Evolutionary conservation across 495 filamentous ascomycete species (phyloP), one percentile per base, ranked within the genome.

Genomic region (Aspergillus olivimuriae): DNA sequence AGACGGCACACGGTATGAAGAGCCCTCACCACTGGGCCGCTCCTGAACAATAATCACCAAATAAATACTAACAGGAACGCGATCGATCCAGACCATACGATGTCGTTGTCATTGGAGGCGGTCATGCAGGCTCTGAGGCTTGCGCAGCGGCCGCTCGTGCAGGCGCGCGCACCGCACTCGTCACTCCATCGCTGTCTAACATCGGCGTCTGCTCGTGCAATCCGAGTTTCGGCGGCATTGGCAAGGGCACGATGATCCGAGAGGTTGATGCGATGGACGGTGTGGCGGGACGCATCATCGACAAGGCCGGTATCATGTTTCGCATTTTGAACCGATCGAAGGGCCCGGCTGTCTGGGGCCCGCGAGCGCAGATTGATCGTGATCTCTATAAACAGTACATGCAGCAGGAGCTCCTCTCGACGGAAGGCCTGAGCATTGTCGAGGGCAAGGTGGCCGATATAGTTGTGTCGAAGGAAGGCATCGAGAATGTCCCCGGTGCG

Each of bases 191-290:
- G 44, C 57, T 89, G 42, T 81, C 87, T 39, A 95, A 95, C 55
- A 83, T 98, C 20, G 92, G 92, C 26, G 85, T 91, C 16, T 97
- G 94, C 66, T 96, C 91, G 39, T 98, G 92, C 71, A 98, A 98
- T 63, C 92, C 92, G 20, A 92, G 86, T 44, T 94, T 98, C 60
- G 92, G 92, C 35, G 92, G 92, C 23, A 98, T 98, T 52, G 92
- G 92, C n/a, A 98, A 98, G 63, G 92, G 92, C 8, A 96, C 86
- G 12, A 97, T 98, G 75, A 70, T 98, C 24, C 82, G 91, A 2
- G 92, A 98, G 62, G 82, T 98, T 21, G 92, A 98, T 68, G 94
- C 92, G 0, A 76, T 98, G 52, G 92, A 98, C 60, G 92, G 92
- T 2, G 75, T 98, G 8, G 84, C 85, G 0, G 91, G 89, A 2